Conservation (phyloP, 768 basidiomycete genomes). For the Agaricus blazei region DNA sequence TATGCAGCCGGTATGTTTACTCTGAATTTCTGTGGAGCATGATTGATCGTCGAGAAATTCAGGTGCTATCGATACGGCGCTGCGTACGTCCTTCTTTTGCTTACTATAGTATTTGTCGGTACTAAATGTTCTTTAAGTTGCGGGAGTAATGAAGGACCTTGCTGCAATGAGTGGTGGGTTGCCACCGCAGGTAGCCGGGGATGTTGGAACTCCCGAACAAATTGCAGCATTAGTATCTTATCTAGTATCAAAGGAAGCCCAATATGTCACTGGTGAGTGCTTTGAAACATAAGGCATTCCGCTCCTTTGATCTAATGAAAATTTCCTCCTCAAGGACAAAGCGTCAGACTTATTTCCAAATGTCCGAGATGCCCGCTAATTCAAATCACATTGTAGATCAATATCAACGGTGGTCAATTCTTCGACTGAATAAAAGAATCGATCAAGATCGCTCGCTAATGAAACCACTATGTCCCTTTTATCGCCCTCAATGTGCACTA, state of each 20-base stretch:
- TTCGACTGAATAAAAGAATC: too few species aligned
- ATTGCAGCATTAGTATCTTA: constrained; percentile 17
- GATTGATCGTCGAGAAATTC: not conserved
- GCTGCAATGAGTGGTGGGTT: not conserved
- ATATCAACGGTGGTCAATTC: constrained; percentile 11
- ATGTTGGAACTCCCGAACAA: constrained; percentile 10
- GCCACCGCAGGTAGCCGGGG: too few species aligned
- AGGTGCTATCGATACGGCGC: constrained; percentile 1
- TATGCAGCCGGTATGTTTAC: constrained; percentile 31
- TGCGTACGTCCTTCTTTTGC: not conserved
- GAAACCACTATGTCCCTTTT: too few species aligned
- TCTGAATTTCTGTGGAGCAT: not conserved
- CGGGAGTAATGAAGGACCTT: not conserved
- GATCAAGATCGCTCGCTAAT: too few species aligned
- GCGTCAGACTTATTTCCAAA: not conserved
- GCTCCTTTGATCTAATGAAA: not conserved
- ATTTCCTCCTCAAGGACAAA: not conserved
- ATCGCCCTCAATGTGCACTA: too few species aligned
- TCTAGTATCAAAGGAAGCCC: constrained; percentile 16
- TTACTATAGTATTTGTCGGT: too few species aligned
- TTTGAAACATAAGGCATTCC: too few species aligned
- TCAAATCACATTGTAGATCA: not conserved
- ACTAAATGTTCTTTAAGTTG: not conserved
- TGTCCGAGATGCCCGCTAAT: not conserved
- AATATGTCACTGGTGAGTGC: constrained; percentile 17